Percentiles rank a stretch among this genome's conserved stretches.
Evolutionary conservation across 139 green algal genomes (phyloP).

Genomic region (Coelastrella sp.): DNA sequence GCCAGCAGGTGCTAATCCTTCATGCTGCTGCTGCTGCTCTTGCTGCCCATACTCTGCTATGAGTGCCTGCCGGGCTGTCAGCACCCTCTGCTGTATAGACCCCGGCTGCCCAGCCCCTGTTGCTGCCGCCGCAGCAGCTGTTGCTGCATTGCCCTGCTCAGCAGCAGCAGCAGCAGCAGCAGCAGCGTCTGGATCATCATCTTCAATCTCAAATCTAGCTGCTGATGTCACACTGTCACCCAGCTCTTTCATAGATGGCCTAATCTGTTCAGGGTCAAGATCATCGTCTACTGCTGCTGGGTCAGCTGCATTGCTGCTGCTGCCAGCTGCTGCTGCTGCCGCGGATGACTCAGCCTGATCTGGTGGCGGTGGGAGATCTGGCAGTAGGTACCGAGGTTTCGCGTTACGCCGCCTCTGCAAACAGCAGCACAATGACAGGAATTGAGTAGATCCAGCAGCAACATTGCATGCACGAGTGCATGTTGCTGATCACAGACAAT

Average conservation of each 20-base stretch:
- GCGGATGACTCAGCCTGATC: not conserved
- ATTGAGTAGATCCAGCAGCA: no score
- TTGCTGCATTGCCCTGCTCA: no score
- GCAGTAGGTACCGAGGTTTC: slow-evolving; percentile 34
- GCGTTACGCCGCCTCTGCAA: slow-evolving; percentile 9
- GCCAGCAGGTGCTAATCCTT: no score
- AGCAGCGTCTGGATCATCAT: not conserved
- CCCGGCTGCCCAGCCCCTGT: no score
- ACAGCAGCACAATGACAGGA: no score
- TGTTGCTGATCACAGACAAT: no score
- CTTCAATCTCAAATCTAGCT: slow-evolving; percentile 26
- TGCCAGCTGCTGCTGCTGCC: not conserved
- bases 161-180: no score
- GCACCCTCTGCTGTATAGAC: no score
- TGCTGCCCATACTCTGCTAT: no score
- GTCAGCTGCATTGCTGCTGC: not conserved
- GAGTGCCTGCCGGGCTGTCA: no score
- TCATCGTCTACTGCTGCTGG: not conserved
- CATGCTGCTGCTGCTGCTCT: no score
- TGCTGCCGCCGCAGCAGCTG: not conserved
- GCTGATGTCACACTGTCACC: slow-evolving; percentile 31
- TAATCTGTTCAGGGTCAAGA: slow-evolving; percentile 24
- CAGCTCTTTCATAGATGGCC: slow-evolving; percentile 29
- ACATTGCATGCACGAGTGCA: not conserved
- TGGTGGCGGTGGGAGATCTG: not conserved